Evolutionary conservation across 1,139 yeast genomes (phyloP), one percentile per base, ranked within the genome.

Genomic region (Suhomyces yuchorum): DNA sequence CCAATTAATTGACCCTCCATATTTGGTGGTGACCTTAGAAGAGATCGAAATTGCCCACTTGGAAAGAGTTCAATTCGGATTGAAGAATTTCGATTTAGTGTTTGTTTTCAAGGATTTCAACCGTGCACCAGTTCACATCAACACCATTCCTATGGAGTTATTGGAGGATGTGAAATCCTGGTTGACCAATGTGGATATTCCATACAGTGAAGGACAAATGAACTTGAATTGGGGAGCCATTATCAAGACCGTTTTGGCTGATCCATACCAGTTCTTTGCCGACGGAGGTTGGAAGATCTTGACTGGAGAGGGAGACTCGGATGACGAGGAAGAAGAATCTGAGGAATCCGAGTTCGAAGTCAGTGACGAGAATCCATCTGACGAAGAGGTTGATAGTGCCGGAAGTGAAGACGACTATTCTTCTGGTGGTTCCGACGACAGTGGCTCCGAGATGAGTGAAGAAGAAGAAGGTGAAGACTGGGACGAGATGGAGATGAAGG

Each of bases 231-330:
- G 99, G 99, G 78, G 84, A 14, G 86, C 92, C 34, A 92, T 93
- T 65, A 93, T 95, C 97, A 92, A 91, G 71, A 91, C 97, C 0
- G 84, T 93, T 50, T 82, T 81, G 57, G 85, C 92, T 9, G 98
- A 93, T 67, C 98, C 99, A 15, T 90, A 90, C 65, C 96, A 90
- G 63, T 93, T 93, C 71, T 93, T 92, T 68, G 77, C 82, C 37
- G 93, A 87, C 61, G 99, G 99, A 46, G 98, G 99, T 47, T 93
- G 99, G 99, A 80, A 84, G 37, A 90, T 93, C 80, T 80, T 93
- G 66, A 85, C 90, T 19, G 85, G 85, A 26, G 82, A 78, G 37
- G 85, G 86, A 9, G 86, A 81, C 48, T 81, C 81, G 37, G 87
- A 80, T 55, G 82, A 77, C 45, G 86, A 80, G 34, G 82, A 79